Evolutionary conservation across 2,329 filamentous ascomycete genomes (phyloP), one percentile per base, ranked within the genome.

Genomic region (Purpureocillium lavendulum): DNA sequence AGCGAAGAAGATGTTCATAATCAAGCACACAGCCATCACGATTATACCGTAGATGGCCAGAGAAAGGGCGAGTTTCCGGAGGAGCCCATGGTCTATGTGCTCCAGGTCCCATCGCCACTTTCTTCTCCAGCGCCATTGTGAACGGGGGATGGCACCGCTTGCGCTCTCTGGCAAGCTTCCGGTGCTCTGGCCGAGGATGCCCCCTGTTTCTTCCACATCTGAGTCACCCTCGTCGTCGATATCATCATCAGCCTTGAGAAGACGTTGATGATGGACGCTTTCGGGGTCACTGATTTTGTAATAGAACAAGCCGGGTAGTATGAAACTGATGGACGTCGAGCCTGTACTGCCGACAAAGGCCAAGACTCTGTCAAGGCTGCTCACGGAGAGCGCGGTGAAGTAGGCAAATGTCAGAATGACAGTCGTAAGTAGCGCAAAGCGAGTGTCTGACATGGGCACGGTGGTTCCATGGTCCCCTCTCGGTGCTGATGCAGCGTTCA

Each of bases 241-340:
- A 47, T 90, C 86, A 51, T 97, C 92, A 49, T 96, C 87, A 54
- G 92, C 88, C 59, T 97, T 97, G 46, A 87, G 69, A 9, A 97
- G 69, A 12, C 84, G 78, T 58, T 95, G 90, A 52, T 96, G 88
- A 46, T 90, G 80, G 21, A 82, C 75, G 33, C 86, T 90, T 40
- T 95, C 84, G 0, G 92, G 92, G 17, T 87, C 80, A 11, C 87
- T 94, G 44, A 98, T 97, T 64, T 97, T 97, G 67, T 97, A 98
- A 63, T 97, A 98, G 61, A 98, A 98, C 4, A 98, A 65, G 0
- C 92, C 92, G 0, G 92, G 92, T 1, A 98, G 73, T 48, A 98
- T 97, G 59, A 98, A 98, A 45, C 87, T 94, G 53, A 98, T 98
- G 45, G 87, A 87, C 0, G 92, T 98, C 38, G 84, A 90, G 39